Conservation (phyloP, 352 stramenopile genomes). For the Plasmopara halstedii region DNA sequence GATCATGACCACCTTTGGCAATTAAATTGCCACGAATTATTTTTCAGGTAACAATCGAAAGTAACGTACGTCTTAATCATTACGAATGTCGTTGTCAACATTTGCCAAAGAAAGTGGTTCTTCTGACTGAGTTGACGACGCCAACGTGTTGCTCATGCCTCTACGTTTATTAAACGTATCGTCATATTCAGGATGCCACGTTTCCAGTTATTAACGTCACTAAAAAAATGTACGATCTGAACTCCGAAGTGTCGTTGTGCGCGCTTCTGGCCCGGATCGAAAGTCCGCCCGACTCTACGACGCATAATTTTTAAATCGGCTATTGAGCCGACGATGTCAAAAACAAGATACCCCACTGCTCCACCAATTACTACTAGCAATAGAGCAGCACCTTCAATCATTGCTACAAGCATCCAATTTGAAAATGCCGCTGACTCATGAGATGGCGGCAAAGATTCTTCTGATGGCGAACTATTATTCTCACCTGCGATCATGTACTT, state of each 20-base stretch:
- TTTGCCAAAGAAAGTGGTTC: constrained; percentile 10
- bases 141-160: constrained; percentile 6
- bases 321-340: constrained; percentile 11
- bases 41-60: constrained; percentile 40
- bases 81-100: constrained; percentile 61
- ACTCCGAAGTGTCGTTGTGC: constrained; percentile 1
- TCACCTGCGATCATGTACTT: constrained; percentile 18
- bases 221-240: constrained; percentile 12
- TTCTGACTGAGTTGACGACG: constrained; percentile 8
- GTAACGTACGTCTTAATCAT: constrained; percentile 42
- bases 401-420: constrained; percentile 33
- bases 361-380: constrained; percentile 17
- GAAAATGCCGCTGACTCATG: constrained; percentile 5
- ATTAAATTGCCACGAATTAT: constrained; percentile 32
- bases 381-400: constrained; percentile 24
- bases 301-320: constrained; percentile 14
- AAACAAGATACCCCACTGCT: constrained; percentile 24
- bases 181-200: constrained; percentile 1
- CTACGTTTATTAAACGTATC: constrained; percentile 14
- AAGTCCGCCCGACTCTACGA: constrained; percentile 10
- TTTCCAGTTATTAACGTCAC: constrained; percentile 18
- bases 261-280: constrained; percentile 2
- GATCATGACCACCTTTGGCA: constrained; percentile 49
- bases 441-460: background rate
- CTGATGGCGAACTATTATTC: background rate